phyloP scores from a whole-genome alignment of 2,329 filamentous ascomycete species.

The Nemania diffusa region DNA sequence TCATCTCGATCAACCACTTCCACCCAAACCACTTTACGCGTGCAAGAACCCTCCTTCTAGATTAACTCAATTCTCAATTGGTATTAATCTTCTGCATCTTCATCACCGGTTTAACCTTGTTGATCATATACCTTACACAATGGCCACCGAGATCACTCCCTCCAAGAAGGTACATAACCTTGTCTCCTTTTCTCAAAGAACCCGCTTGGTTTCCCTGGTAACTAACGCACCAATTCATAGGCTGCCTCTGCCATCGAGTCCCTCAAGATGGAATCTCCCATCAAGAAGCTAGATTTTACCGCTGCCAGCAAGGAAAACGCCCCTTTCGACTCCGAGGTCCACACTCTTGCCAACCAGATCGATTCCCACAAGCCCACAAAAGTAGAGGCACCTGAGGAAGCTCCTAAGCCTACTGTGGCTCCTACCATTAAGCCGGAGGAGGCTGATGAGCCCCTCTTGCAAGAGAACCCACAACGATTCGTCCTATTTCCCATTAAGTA shows the following conservation, averaged over 20 bases:
- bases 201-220: background rate
- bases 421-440: conserved; percentile 73
- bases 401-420: conserved; percentile 55
- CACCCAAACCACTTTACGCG: conserved; percentile 38
- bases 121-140: conserved; percentile 55
- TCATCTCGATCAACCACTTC: conserved; percentile 35
- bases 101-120: conserved; percentile 34
- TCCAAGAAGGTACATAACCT: conserved; percentile 65
- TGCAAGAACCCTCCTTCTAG: conserved; percentile 29
- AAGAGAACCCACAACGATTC: conserved; percentile 95
- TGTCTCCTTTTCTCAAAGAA: conserved; percentile 41
- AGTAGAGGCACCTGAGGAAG: conserved; percentile 58
- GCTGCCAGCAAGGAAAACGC: conserved; percentile 84
- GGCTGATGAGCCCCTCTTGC: conserved; percentile 87
- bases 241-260: conserved; percentile 86
- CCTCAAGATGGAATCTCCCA: conserved; percentile 91
- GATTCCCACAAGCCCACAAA: conserved; percentile 70
- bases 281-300: conserved; percentile 88
- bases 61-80: conserved; percentile 16
- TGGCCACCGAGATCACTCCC: conserved; percentile 77
- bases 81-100: conserved; percentile 29
- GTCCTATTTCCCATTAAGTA: conserved; percentile 99
- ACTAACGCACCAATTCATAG: conserved; percentile 59
- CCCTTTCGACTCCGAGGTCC: conserved; percentile 62
- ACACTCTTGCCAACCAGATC: conserved; percentile 64